Evolutionary conservation across 225 moss, liverwort and hornwort genomes (phyloP).

Genomic region (Thuidium tamariscinum): DNA sequence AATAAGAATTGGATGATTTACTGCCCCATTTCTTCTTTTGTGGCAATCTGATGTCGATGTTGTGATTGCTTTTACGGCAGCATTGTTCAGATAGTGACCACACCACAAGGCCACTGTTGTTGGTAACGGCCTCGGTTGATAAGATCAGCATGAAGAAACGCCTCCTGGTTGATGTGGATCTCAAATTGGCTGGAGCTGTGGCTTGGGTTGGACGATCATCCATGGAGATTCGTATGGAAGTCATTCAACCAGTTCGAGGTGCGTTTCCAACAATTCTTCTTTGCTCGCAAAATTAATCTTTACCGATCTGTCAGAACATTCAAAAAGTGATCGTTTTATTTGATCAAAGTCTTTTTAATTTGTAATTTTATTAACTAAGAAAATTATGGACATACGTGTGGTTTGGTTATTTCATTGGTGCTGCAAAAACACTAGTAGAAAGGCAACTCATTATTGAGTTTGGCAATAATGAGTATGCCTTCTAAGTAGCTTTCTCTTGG

Average conservation of each 20-base stretch:
- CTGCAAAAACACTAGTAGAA: neutral
- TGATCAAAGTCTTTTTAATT: neutral
- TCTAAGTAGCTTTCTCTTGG: neutral
- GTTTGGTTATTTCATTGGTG: neutral
- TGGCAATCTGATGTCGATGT: neutral
- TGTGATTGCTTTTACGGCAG: constrained; percentile 29
- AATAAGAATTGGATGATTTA: neutral
- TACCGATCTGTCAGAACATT: neutral
- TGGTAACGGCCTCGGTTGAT: constrained; percentile 96
- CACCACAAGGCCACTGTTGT: constrained; percentile 71
- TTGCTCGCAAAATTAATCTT: neutral
- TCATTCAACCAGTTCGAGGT: constrained; percentile 62
- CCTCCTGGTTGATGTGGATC: constrained; percentile 50
- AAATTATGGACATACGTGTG: neutral
- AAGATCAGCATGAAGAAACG: constrained; percentile 81
- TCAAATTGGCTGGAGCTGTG: constrained; percentile 64
- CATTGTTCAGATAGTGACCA: constrained; percentile 83
- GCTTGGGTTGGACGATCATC: constrained; percentile 91
- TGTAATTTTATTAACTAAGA: neutral
- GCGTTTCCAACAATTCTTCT: neutral
- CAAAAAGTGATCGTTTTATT: neutral
- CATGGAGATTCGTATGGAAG: constrained; percentile 98
- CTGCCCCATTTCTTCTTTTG: neutral
- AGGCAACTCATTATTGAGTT: neutral
- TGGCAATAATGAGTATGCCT: neutral